Percentiles rank a stretch among this genome's conserved stretches.
These are phyloP conservation scores for Rhexocercosporidium sp. DNA, from an alignment of 2,329 filamentous ascomycete genomes.

Conservation along the genomic window DNA sequence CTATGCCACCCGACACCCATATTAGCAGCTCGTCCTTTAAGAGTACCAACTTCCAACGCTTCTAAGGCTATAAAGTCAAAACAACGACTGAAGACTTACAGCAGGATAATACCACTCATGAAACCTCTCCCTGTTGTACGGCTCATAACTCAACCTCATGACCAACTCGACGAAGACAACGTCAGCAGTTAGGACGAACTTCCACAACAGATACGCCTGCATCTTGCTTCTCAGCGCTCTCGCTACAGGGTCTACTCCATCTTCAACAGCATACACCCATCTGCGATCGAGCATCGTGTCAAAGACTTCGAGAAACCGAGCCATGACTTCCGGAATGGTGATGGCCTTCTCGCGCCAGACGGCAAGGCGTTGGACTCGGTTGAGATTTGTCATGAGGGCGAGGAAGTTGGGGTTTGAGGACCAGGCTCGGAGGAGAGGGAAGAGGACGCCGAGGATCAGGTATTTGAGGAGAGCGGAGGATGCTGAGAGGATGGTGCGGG, in stretches of 20 bases:
- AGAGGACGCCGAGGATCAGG: neutral
- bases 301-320: neutral
- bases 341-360: neutral
- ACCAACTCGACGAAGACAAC: neutral
- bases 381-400: neutral
- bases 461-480: neutral
- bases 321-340: neutral
- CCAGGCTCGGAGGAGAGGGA: neutral
- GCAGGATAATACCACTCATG: neutral
- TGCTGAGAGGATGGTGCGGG: neutral
- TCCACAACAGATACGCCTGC: neutral
- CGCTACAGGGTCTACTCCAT: neutral
- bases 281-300: conserved; percentile 2
- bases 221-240: neutral
- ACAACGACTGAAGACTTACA: neutral
- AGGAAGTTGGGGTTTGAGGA: neutral
- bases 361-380: neutral
- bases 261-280: neutral
- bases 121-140: neutral
- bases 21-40: neutral
- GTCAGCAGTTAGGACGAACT: neutral
- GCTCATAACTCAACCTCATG: neutral
- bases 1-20: neutral
- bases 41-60: neutral
- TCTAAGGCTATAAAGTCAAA: neutral